Conservation (phyloP, 139 green algal species). For the Astrephomene gubernaculifera region DNA sequence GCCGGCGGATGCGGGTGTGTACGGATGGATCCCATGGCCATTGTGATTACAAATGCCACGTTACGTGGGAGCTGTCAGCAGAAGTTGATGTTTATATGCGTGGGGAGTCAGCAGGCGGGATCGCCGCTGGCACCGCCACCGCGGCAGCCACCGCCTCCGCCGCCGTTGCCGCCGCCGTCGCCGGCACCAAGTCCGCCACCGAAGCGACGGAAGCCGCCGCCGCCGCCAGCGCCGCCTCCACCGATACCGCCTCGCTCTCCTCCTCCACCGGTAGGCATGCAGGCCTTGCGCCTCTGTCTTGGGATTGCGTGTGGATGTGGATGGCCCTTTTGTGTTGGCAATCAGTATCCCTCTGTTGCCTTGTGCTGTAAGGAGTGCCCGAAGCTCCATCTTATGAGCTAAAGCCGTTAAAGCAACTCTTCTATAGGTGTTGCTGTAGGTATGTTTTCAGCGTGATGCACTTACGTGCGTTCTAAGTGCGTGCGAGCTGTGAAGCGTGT, state of each 20-base stretch:
- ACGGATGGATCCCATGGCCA: neutral
- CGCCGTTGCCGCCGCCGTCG: neutral
- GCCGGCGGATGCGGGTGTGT: conserved; percentile 21
- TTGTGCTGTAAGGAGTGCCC: too few relatives aligned
- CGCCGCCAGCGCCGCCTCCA: neutral
- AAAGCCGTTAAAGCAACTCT: too few relatives aligned
- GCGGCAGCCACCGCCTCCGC: neutral
- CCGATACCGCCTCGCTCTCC: neutral
- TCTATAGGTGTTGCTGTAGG: too few relatives aligned
- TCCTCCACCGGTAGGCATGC: neutral
- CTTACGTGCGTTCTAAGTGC: too few relatives aligned
- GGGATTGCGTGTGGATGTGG: too few relatives aligned
- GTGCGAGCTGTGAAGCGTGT: too few relatives aligned
- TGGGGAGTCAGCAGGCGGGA: neutral
- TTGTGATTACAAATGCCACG: neutral
- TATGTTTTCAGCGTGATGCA: too few relatives aligned
- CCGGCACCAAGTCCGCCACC: conserved; percentile 6
- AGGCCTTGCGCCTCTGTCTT: too few relatives aligned
- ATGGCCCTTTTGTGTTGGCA: too few relatives aligned
- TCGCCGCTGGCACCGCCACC: neutral
- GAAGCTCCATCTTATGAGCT: too few relatives aligned
- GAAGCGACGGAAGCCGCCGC: neutral
- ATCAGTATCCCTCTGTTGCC: too few relatives aligned
- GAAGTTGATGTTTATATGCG: conserved; percentile 15
- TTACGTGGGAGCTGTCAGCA: neutral